Evolutionary conservation across 2,329 filamentous ascomycete species (phyloP).

Genomic region (Lasiodiplodia theobromae): DNA sequence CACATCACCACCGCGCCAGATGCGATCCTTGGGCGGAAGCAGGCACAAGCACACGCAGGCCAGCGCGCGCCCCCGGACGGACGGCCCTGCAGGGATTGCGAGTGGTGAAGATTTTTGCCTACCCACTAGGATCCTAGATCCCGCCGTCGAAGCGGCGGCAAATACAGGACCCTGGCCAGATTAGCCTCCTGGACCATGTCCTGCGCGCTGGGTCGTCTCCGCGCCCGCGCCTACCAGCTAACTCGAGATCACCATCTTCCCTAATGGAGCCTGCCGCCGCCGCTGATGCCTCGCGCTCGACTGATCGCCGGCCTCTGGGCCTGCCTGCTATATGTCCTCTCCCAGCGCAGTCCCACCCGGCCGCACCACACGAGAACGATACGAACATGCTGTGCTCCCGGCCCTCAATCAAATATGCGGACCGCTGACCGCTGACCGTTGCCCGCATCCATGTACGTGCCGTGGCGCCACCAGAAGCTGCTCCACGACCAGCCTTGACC

Average conservation of each 20-base stretch:
- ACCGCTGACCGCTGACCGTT: constrained; percentile 27
- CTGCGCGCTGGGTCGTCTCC: constrained; percentile 25
- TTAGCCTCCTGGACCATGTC: constrained; percentile 17
- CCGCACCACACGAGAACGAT: constrained; percentile 22
- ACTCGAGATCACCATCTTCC: constrained; percentile 27
- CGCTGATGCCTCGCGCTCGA: constrained; percentile 26
- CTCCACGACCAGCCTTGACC: constrained; percentile 8
- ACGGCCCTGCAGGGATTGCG: constrained; percentile 16
- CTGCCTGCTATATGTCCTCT: background rate
- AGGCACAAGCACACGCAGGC: constrained; percentile 18
- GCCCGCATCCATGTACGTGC: constrained; percentile 11
- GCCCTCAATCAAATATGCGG: constrained; percentile 24
- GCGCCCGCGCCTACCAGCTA: constrained; percentile 24
- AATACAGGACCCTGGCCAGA: constrained; percentile 22
- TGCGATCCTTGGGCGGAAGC: constrained; percentile 8
- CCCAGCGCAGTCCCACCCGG: constrained; percentile 17
- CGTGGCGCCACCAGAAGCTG: constrained; percentile 14
- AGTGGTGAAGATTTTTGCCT: constrained; percentile 25
- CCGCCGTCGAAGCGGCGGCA: constrained; percentile 25
- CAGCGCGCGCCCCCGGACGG: constrained; percentile 10
- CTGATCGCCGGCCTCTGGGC: constrained; percentile 12
- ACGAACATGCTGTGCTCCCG: constrained; percentile 27
- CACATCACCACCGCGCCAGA: background rate
- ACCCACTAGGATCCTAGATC: constrained; percentile 23
- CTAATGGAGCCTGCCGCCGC: constrained; percentile 29